Evolutionary conservation across 768 basidiomycete species (phyloP).

Genomic region (Gloeopeniophorella convolvens): DNA sequence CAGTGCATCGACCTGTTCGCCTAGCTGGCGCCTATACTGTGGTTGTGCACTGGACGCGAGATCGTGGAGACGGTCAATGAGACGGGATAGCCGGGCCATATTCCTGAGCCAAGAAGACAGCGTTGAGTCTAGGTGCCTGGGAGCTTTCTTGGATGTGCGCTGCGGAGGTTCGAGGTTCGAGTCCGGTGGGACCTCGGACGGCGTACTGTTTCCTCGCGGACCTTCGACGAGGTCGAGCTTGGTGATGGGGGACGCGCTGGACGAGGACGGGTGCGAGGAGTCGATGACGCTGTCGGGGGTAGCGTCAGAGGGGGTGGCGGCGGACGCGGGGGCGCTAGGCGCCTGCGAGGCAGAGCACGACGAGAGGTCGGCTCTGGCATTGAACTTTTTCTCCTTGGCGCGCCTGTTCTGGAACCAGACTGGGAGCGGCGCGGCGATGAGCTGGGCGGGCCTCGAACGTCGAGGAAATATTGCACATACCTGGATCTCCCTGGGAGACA

Average conservation of each 20-base stretch:
- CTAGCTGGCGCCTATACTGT: background rate
- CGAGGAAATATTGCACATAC: constrained; percentile 38
- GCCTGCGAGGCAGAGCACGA: background rate
- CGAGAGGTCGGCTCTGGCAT: background rate
- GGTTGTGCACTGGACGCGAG: background rate
- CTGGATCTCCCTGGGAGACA: constrained; percentile 94
- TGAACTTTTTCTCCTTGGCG: constrained; percentile 70
- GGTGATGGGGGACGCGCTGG: constrained; percentile 12
- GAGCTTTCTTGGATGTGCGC: too few relatives aligned
- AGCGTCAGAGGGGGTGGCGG: background rate
- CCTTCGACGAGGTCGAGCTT: too few relatives aligned
- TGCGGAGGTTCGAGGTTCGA: too few relatives aligned
- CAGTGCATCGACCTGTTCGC: background rate
- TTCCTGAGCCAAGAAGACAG: background rate
- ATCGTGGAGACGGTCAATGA: background rate
- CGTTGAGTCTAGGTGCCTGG: too few relatives aligned
- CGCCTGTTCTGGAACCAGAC: constrained; percentile 92
- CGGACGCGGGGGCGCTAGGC: background rate
- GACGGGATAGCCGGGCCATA: background rate
- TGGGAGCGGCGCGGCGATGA: constrained; percentile 23
- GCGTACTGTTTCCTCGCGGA: too few relatives aligned
- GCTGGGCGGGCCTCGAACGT: background rate
- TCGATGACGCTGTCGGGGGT: background rate
- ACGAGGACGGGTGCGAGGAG: background rate
- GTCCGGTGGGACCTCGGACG: too few relatives aligned